phyloP scores from a whole-genome alignment of 2,329 filamentous ascomycete species.

The Alternaria incomplexa region DNA sequence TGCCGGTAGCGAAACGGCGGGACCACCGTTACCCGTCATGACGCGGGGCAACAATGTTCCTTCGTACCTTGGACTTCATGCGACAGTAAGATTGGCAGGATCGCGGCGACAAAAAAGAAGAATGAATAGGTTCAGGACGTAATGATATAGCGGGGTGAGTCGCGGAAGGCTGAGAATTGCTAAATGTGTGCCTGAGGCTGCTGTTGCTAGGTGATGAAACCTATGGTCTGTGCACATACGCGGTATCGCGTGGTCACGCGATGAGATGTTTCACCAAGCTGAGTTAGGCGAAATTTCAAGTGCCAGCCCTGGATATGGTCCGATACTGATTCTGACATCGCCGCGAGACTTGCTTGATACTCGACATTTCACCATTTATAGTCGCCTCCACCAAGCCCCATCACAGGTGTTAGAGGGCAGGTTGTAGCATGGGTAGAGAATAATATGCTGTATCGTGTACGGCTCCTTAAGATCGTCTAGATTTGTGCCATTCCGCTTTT shows the following conservation, averaged over 20 bases:
- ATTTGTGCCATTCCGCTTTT: slow-evolving; percentile 41
- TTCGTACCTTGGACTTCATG: not conserved
- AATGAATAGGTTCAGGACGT: not conserved
- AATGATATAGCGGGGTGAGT: not conserved
- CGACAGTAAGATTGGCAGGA: not conserved
- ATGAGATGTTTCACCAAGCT: slow-evolving; percentile 1
- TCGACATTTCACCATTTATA: not conserved
- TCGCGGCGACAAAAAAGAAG: not conserved
- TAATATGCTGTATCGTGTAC: slow-evolving; percentile 14
- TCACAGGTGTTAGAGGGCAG: not conserved
- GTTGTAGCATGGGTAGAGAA: not conserved
- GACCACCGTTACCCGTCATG: slow-evolving; percentile 4
- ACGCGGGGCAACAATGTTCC: slow-evolving; percentile 5
- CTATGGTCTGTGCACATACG: slow-evolving; percentile 20
- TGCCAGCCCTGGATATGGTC: not conserved
- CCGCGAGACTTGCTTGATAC: not conserved
- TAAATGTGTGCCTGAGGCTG: slow-evolving; percentile 28
- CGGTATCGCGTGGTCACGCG: slow-evolving; percentile 32
- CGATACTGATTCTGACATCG: not conserved
- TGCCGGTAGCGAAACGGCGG: slow-evolving; percentile 3
- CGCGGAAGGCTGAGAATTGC: slow-evolving; percentile 17
- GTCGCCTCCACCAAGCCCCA: not conserved
- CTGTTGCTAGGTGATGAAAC: slow-evolving; percentile 16
- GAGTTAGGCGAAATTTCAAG: not conserved
- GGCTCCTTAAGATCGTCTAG: slow-evolving; percentile 32